Conservation (phyloP, 1,139 yeast genomes). For the Hansenula lynferdii region DNA sequence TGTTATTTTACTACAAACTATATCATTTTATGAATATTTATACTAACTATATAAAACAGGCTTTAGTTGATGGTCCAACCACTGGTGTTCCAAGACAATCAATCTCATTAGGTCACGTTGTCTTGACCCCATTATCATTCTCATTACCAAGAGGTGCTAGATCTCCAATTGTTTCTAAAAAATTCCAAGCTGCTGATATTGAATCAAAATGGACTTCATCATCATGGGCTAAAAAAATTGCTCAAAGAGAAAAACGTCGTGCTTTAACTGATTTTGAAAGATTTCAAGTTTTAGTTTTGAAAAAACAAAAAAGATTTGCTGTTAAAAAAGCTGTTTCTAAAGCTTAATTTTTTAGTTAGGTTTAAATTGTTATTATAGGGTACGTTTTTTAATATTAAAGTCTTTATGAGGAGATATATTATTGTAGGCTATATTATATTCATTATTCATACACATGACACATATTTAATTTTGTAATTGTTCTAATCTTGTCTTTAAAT, state of each 20-base stretch:
- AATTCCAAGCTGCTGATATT: constrained; percentile 90
- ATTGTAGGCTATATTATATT: no score
- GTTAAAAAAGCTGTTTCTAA: constrained; percentile 89
- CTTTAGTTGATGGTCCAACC: constrained; percentile 94
- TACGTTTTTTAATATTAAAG: constrained; percentile 2
- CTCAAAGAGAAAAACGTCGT: constrained; percentile 90
- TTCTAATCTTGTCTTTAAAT: constrained; percentile 10
- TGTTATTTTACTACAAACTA: no score
- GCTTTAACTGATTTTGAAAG: constrained; percentile 96
- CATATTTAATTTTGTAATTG: no score
- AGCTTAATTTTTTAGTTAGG: constrained; percentile 64
- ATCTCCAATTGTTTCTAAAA: constrained; percentile 80
- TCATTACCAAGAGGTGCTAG: constrained; percentile 94
- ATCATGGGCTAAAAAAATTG: constrained; percentile 97
- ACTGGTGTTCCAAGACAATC: constrained; percentile 89
- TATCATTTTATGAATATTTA: no score
- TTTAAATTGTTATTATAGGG: constrained; percentile 4
- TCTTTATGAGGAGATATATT: no score
- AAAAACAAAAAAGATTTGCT: constrained; percentile 95
- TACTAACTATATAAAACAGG: constrained; percentile 40
- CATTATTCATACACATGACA: no score
- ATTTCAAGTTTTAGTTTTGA: constrained; percentile 97
- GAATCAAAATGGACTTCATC: constrained; percentile 90
- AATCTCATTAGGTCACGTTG: constrained; percentile 78
- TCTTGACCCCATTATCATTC: constrained; percentile 88